Base-by-base conservation (phyloP, 2,329 filamentous ascomycete species). In the Huntiella bhutanensis region DNA sequence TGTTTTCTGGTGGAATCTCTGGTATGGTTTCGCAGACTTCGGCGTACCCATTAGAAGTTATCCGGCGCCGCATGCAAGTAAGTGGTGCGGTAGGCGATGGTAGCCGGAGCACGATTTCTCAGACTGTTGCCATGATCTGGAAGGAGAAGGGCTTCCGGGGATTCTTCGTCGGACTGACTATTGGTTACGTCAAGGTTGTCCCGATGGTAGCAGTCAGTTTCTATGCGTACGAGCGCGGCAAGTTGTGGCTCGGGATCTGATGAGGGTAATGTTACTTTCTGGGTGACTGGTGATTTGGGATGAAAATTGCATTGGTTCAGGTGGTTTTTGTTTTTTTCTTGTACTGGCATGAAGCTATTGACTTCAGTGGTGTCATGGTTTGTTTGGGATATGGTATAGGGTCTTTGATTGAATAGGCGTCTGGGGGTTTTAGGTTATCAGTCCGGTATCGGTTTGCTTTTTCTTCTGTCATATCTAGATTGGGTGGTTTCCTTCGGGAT, bases 31-130 rank as follows among this genome's bases (percentile, higher is more conserved):
- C 85, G 5, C 91, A 98, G 62, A 94, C 88, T 0, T 75, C 80
- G 0, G 92, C 87, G 12, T 98, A 98, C 60, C 91, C 91, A 4
- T 69, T 98, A 2, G 91, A 98, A 61, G 84, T 98, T 12, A 81
- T 96, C 49, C 70, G 91, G 50, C 72, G 91, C 52, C 72, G 91
- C 41, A 96, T 98, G 88, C 91, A 98, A 60, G 91, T 98, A 11
- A 83, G 85, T 41, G 91, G 88, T 8, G 87, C 88, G 0, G 85
- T 96, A 1, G 91, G 91, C 1, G 87, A 96, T 58, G 87, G 88
- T 0, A 83, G 76, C 55, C 68, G 82, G 40, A 62, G 94, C 40
- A 69, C 77, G 43, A 83, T 98, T 52, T 64, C 66, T 12, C 88
- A 96, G 63, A 93, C 88, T 1, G 78, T 78, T 3, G 65, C 63